A percentile compares a stretch with the other conserved stretches of the same genome.
Conservation (phyloP, 2,329 filamentous ascomycete genomes). For the Fusarium sp. region DNA sequence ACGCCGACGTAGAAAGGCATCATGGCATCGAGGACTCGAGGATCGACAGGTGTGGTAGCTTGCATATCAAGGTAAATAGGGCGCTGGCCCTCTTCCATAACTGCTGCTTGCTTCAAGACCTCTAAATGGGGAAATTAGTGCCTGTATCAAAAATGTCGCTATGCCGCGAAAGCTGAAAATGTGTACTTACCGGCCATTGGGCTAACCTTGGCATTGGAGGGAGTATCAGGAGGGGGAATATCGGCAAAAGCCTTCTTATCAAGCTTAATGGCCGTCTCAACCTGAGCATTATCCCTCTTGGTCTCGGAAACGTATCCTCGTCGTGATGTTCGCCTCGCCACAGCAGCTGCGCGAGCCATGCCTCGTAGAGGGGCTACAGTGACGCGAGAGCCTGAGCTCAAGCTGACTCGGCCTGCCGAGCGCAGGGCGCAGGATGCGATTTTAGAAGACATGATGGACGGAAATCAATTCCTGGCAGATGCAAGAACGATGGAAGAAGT, state of each 20-base stretch:
- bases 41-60: constrained; percentile 94
- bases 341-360: constrained; percentile 46
- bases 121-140: constrained; percentile 56
- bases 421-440: constrained; percentile 76
- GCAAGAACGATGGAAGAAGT: constrained; percentile 38
- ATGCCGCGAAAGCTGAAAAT: neutral
- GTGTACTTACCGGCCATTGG: constrained; percentile 70
- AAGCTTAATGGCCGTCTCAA: constrained; percentile 86
- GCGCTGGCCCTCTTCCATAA: constrained; percentile 91
- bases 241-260: constrained; percentile 85
- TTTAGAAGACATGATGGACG: constrained; percentile 68
- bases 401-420: constrained; percentile 74
- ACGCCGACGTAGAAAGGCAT: constrained; percentile 92
- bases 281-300: constrained; percentile 81
- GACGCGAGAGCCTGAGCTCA: constrained; percentile 58
- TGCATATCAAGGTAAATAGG: constrained; percentile 99
- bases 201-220: constrained; percentile 72
- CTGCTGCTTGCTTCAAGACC: constrained; percentile 88
- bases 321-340: constrained; percentile 49
- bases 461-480: constrained; percentile 37
- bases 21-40: constrained; percentile 95
- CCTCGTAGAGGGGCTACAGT: constrained; percentile 49
- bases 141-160: neutral
- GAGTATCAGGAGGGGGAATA: constrained; percentile 52
- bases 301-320: constrained; percentile 87